Evolutionary conservation across 176 grass and related monocot species (phyloP).

Genomic region (Oryza officinalis): DNA sequence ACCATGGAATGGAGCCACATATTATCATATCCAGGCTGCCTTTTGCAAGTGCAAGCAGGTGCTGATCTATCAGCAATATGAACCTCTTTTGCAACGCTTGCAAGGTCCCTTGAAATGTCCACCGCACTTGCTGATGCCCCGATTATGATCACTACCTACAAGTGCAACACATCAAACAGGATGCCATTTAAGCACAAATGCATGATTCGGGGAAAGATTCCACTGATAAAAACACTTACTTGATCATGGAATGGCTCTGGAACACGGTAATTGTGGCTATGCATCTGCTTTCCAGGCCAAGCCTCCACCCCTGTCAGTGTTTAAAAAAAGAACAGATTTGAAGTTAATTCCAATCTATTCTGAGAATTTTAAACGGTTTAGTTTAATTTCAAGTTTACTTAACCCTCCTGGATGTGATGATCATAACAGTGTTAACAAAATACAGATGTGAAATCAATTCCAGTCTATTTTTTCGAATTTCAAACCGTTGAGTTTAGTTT

Average conservation of each 20-base stretch:
- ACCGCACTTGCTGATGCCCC: conserved; percentile 58
- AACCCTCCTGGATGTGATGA: neutral
- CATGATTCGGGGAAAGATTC: neutral
- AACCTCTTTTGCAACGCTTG: conserved; percentile 60
- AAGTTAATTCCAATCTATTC: neutral
- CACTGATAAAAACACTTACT: conserved; percentile 26
- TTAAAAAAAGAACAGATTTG: neutral
- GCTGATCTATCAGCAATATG: conserved; percentile 63
- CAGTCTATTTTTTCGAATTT: neutral
- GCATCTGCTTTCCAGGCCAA: conserved; percentile 80
- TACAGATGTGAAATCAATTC: neutral
- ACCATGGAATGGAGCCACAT: conserved; percentile 92
- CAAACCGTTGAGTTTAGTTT: neutral
- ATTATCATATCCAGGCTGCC: conserved; percentile 63
- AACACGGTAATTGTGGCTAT: conserved; percentile 89
- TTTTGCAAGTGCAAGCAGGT: conserved; percentile 36
- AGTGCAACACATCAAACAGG: neutral
- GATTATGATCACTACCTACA: conserved; percentile 63
- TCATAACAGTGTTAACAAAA: neutral
- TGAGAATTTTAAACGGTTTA: neutral
- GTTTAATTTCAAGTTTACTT: neutral
- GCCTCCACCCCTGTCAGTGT: conserved; percentile 41
- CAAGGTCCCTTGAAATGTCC: conserved; percentile 77
- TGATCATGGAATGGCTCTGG: conserved; percentile 62
- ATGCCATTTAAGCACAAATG: neutral